A percentile compares a stretch with the other conserved stretches of the same genome.
phyloP scores from a whole-genome alignment of 345 rosid genomes.

The Ricinus communis region DNA sequence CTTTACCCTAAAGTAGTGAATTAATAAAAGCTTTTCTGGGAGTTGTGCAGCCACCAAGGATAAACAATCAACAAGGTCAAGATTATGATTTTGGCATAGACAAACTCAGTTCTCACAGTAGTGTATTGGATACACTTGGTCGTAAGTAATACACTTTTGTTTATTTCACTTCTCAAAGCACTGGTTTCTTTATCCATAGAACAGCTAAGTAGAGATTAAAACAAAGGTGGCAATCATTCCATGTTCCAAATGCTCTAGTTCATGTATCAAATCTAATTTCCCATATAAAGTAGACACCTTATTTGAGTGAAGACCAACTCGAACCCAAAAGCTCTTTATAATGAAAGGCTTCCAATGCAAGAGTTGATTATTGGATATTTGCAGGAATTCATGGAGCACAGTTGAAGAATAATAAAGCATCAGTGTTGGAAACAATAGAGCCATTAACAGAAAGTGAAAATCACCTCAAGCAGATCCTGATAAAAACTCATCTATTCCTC shows the following conservation, averaged over 20 bases:
- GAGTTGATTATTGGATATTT: conserved; percentile 20
- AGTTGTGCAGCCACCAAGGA: conserved; percentile 35
- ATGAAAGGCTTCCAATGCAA: too few species aligned
- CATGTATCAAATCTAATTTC: neutral
- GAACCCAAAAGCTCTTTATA: neutral
- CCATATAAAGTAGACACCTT: neutral
- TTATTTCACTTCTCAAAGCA: neutral
- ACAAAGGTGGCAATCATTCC: too few species aligned
- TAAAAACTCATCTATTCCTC: conserved; percentile 61
- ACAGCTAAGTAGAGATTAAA: neutral
- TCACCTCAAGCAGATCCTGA: conserved; percentile 58
- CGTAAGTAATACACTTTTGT: conserved; percentile 28
- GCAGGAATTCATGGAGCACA: conserved; percentile 43
- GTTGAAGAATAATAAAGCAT: conserved; percentile 21
- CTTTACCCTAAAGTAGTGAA: neutral
- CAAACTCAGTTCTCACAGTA: conserved; percentile 13
- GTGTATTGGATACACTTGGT: conserved; percentile 17
- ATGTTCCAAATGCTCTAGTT: too few species aligned
- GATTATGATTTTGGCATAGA: conserved; percentile 19
- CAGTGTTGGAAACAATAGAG: conserved; percentile 30
- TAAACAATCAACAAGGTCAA: conserved; percentile 34
- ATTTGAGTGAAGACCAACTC: neutral
- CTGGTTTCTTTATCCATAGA: neutral
- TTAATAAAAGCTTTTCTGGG: conserved; percentile 12
- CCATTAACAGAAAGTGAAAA: conserved; percentile 57